phyloP scores from a whole-genome alignment of 2,329 filamentous ascomycete genomes.

The Teratosphaeria gauchensis region DNA sequence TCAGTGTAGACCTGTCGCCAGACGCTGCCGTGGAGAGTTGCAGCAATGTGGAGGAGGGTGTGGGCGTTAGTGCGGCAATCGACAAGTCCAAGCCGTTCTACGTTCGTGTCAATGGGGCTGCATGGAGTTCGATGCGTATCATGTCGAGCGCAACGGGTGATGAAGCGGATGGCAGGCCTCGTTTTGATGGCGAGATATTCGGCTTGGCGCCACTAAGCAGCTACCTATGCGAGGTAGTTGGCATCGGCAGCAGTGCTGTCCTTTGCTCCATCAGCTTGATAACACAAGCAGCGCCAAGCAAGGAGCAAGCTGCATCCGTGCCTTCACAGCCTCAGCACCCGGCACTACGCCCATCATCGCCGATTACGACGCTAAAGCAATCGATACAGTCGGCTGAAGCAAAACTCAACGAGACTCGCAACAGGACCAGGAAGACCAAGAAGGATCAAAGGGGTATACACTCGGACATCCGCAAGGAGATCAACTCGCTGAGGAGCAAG shows the following conservation, averaged over 20 bases:
- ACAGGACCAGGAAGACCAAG: constrained; percentile 58
- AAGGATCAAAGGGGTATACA: constrained; percentile 66
- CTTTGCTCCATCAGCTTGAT: constrained; percentile 64
- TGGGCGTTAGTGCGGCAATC: constrained; percentile 38
- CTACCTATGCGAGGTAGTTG: constrained; percentile 70
- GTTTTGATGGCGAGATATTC: constrained; percentile 61
- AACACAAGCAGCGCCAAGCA: constrained; percentile 50
- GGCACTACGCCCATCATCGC: constrained; percentile 62
- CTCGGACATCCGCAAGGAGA: constrained; percentile 60
- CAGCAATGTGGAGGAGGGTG: constrained; percentile 27
- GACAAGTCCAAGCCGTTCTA: constrained; percentile 67
- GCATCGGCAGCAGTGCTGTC: constrained; percentile 54
- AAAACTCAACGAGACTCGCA: constrained; percentile 60
- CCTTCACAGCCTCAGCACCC: constrained; percentile 50
- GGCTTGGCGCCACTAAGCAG: constrained; percentile 62
- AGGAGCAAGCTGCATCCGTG: constrained; percentile 43
- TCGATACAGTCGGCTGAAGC: constrained; percentile 64
- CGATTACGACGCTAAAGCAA: constrained; percentile 64
- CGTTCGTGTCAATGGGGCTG: constrained; percentile 66
- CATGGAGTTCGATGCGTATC: constrained; percentile 71
- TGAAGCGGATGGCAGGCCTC: constrained; percentile 30
- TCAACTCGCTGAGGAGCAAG: constrained; percentile 57
- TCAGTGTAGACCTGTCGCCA: constrained; percentile 36
- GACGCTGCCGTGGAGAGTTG: constrained; percentile 14
- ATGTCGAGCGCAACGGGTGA: constrained; percentile 37